Conservation (phyloP, 768 basidiomycete species). For the Mycena vitilis region DNA sequence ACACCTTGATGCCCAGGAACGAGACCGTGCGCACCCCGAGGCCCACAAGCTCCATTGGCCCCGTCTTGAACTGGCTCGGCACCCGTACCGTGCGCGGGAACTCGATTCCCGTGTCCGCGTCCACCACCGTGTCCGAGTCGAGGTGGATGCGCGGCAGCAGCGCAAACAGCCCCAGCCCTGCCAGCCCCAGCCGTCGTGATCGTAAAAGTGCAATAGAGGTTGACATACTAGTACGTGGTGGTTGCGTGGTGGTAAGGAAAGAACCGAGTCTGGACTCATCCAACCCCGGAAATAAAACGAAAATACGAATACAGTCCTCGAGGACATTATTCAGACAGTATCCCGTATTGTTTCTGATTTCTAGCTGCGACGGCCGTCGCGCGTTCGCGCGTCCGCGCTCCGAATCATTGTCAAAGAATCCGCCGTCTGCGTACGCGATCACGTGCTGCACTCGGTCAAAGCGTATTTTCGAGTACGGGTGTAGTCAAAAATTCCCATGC, state of each 20-base stretch:
- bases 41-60: slow-evolving; percentile 79
- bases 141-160: slow-evolving; percentile 53
- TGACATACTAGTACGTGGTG: too few species aligned
- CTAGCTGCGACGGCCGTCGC: too few species aligned
- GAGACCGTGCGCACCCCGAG: slow-evolving; percentile 91
- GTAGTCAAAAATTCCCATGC: too few species aligned
- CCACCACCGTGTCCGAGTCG: slow-evolving; percentile 63
- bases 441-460: too few species aligned
- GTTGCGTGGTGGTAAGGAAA: neutral
- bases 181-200: slow-evolving; percentile 47
- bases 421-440: too few species aligned
- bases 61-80: slow-evolving; percentile 70
- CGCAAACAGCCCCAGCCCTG: slow-evolving; percentile 46
- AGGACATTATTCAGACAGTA: too few species aligned
- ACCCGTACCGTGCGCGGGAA: slow-evolving; percentile 77
- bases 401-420: too few species aligned
- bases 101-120: slow-evolving; percentile 78
- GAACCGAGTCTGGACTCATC: neutral
- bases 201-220: slow-evolving; percentile 35
- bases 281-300: too few species aligned
- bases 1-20: slow-evolving; percentile 89
- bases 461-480: too few species aligned
- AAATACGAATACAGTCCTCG: too few species aligned
- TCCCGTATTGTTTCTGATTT: too few species aligned
- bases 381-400: too few species aligned